Evolutionary conservation across 2,329 filamentous ascomycete species (phyloP).

Genomic region (Hawksworthiomyces lignivorus): DNA sequence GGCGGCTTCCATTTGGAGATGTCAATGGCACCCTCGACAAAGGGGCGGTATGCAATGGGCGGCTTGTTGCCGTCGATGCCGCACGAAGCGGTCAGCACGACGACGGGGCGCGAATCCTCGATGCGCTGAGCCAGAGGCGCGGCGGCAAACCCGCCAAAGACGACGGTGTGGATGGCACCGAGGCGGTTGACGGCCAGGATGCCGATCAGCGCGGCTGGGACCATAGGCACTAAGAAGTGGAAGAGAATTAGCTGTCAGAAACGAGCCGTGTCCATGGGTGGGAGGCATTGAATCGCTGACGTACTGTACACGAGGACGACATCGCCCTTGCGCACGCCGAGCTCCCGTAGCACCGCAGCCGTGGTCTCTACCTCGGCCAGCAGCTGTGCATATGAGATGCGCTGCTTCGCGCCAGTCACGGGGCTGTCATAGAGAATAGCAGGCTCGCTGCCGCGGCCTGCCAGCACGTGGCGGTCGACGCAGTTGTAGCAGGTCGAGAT

Average conservation of each 20-base stretch:
- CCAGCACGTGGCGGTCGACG: constrained; percentile 77
- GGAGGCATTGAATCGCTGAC: too few species aligned
- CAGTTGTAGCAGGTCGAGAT: constrained; percentile 92
- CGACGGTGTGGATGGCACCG: constrained; percentile 82
- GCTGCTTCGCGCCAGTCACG: constrained; percentile 65
- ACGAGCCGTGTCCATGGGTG: too few species aligned
- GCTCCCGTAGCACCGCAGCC: constrained; percentile 72
- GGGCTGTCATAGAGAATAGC: constrained; percentile 87
- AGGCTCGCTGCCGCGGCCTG: constrained; percentile 62
- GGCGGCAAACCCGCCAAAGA: constrained; percentile 87
- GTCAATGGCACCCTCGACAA: constrained; percentile 66
- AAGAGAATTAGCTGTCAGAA: background rate
- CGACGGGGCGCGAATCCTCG: constrained; percentile 67
- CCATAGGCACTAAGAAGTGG: constrained; percentile 71
- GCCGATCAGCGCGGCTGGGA: constrained; percentile 78
- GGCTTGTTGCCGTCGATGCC: constrained; percentile 83
- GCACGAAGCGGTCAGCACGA: constrained; percentile 81
- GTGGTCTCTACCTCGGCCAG: constrained; percentile 73
- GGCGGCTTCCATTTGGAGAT: constrained; percentile 63
- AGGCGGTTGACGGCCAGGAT: constrained; percentile 75
- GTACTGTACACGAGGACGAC: constrained; percentile 84
- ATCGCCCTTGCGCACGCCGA: constrained; percentile 76
- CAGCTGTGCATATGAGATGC: constrained; percentile 66
- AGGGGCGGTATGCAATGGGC: constrained; percentile 65
- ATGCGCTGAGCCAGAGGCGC: constrained; percentile 79